A percentile compares a stretch with the other conserved stretches of the same genome.
Conservation (phyloP, 345 rosid species). For the Populus nigra region DNA sequence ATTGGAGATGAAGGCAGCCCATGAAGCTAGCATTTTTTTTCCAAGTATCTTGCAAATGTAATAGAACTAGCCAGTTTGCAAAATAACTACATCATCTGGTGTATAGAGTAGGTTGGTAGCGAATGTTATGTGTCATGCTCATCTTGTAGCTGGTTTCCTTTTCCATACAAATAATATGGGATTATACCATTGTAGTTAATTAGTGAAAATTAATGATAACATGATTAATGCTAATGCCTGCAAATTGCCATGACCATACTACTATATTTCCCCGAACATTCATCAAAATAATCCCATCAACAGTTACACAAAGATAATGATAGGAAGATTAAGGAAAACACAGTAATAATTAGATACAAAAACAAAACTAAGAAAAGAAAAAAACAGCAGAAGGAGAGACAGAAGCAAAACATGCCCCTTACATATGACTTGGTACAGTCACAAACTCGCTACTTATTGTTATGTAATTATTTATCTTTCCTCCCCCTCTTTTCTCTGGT, state of each 20-base stretch:
- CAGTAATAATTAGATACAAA: background rate
- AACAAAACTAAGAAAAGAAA: background rate
- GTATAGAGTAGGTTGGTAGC: background rate
- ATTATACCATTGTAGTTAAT: background rate
- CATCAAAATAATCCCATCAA: background rate
- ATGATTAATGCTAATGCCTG: background rate
- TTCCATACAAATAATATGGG: background rate
- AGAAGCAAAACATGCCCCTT: background rate
- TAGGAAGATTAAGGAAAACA: background rate
- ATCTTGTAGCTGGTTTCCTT: background rate
- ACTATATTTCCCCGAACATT: background rate
- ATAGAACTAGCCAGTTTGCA: background rate
- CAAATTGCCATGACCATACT: background rate
- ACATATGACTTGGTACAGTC: background rate
- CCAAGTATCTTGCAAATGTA: background rate
- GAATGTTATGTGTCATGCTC: background rate
- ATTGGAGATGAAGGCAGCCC: background rate
- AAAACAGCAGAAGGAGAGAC: background rate
- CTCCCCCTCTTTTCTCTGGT: background rate
- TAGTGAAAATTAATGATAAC: background rate
- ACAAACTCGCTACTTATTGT: background rate
- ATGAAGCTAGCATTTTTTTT: background rate
- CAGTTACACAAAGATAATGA: background rate
- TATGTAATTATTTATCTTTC: background rate
- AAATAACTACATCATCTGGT: background rate